A percentile compares a stretch with the other conserved stretches of the same genome.
Evolutionary conservation across 345 rosid species (phyloP).

Genomic region (Lepidium africanum): DNA sequence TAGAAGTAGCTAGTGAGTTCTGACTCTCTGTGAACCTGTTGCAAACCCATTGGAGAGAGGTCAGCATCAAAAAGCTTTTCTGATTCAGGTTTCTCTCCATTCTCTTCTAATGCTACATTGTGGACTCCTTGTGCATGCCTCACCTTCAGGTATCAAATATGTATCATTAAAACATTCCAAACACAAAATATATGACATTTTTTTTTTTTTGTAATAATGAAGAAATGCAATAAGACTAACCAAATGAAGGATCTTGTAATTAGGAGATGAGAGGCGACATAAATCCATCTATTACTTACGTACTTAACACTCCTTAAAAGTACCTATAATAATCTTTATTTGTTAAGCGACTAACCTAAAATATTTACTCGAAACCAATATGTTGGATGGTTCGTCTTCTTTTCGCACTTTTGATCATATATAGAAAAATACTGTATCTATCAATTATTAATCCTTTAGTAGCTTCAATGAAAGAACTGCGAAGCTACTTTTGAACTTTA

Average conservation of each 20-base stretch:
- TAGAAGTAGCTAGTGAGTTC: background rate
- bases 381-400: background rate
- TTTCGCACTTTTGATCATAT: background rate
- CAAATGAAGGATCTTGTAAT: slow-evolving; percentile 14
- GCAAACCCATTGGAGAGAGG: slow-evolving; percentile 47
- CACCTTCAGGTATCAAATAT: slow-evolving; percentile 25
- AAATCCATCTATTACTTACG: background rate
- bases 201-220: too few relatives aligned
- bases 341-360: background rate
- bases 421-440: background rate
- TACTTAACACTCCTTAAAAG: background rate
- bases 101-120: slow-evolving; percentile 41
- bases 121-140: slow-evolving; percentile 74
- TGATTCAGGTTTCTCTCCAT: slow-evolving; percentile 23
- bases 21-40: slow-evolving; percentile 35
- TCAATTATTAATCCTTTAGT: background rate
- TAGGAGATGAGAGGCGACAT: slow-evolving; percentile 9
- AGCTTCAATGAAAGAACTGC: background rate
- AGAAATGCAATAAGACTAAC: slow-evolving; percentile 1
- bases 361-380: background rate
- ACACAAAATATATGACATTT: too few relatives aligned
- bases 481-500: background rate
- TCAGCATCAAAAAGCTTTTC: slow-evolving; percentile 45
- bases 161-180: too few relatives aligned
- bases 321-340: background rate